Base-by-base conservation (phyloP, 2,329 filamentous ascomycete species). In the Pseudopyricularia cyperi region DNA sequence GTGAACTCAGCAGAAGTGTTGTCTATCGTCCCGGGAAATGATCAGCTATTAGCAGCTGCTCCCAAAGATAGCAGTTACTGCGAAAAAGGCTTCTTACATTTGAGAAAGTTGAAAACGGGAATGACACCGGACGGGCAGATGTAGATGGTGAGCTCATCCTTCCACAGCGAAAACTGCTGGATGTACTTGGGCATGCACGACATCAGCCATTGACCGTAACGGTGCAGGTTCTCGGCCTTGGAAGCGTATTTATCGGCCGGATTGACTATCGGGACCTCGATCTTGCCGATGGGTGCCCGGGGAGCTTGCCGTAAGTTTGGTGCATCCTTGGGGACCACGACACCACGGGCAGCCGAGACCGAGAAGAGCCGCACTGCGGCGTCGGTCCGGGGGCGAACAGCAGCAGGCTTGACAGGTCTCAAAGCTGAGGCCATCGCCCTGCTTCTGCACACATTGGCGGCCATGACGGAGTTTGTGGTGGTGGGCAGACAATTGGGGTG, bases 131-230 rank as follows among this genome's bases (percentile, higher is more conserved):
- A 73, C 1, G 93, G 93, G 48, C 88, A 77, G 64, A 97, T 93
- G 71, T 94, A 91, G 67, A 96, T 88, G 61, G 86, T 89, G 66
- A 98, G 82, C 71, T 98, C 93, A 66, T 98, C 93, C 74, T 98
- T 98, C 93, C 93, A 98, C 52, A 98, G 91, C 12, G 90, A 95
- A 74, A 97, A 97, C 73, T 98, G 93, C 74, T 98, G 94, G 62
- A 98, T 81, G 71, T 95, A 96, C 76, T 96, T 97, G 62, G 93
- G 94, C 64, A 98, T 72, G 69, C 88, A 95, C 60, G 89, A 90
- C 81, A 98, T 91, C 63, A 98, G 74, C 79, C 95, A 98, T 65
- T 94, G 83, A 63, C 93, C 93, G 66, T 98, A 98, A 63, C 83
- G 85, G 76, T 98, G 93, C 65, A 97, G 76, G 65, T 84, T 79